These are phyloP conservation scores for Aspergillus haitiensis DNA, from an alignment of 495 filamentous ascomycete species.

Conservation along the genomic window DNA sequence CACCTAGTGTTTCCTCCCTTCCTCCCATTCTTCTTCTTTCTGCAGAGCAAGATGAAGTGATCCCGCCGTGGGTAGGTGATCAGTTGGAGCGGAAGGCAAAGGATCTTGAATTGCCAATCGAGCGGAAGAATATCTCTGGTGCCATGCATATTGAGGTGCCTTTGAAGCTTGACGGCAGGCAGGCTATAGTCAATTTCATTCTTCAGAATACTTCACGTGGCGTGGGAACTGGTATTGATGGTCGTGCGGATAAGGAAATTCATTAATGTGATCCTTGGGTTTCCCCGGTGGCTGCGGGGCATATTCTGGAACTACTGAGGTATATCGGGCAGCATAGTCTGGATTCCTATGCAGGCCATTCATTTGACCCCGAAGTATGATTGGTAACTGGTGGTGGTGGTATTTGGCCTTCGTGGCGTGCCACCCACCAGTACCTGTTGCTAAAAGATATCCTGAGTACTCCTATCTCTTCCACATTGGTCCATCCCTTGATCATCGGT, in stretches of 20 bases:
- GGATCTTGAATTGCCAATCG: slow-evolving; percentile 32
- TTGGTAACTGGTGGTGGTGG: no score
- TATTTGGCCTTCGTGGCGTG: no score
- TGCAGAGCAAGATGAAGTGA: slow-evolving; percentile 67
- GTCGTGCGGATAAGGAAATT: not conserved
- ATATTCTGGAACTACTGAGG: no score
- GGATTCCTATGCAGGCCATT: no score
- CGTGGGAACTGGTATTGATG: not conserved
- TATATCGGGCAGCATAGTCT: no score
- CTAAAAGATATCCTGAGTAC: no score
- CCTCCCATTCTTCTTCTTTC: slow-evolving; percentile 58
- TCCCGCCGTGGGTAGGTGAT: slow-evolving; percentile 57
- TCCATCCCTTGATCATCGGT: no score
- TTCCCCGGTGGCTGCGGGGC: no score
- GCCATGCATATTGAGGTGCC: slow-evolving; percentile 57
- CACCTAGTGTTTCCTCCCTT: not conserved
- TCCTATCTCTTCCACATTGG: no score
- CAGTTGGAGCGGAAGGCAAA: slow-evolving; percentile 43
- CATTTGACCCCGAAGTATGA: no score
- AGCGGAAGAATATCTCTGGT: slow-evolving; percentile 38
- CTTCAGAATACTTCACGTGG: not conserved
- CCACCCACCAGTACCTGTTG: no score
- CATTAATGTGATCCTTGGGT: not conserved
- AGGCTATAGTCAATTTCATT: slow-evolving; percentile 41
- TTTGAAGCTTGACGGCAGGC: slow-evolving; percentile 41